Evolutionary conservation across 805 yeast genomes (phyloP).

Genomic region (Candida koratica): DNA sequence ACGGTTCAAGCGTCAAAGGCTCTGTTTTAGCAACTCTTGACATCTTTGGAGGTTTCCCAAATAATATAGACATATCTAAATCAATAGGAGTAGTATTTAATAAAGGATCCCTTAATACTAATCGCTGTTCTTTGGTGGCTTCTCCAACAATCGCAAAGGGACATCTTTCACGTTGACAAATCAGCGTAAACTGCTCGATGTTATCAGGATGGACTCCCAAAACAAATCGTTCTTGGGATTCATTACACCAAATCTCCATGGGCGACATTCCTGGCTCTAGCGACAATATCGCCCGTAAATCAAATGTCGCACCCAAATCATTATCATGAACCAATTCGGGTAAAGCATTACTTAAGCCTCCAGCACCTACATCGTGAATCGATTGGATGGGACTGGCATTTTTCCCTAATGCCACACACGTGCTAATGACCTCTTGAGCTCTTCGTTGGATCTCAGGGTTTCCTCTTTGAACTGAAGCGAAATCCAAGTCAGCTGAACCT

Average conservation of each 20-base stretch:
- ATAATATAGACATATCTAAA: constrained; percentile 88
- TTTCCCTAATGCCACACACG: constrained; percentile 80
- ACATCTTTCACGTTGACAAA: constrained; percentile 94
- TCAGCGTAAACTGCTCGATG: constrained; percentile 62
- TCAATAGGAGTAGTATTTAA: constrained; percentile 87
- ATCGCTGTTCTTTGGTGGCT: constrained; percentile 83
- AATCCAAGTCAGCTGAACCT: constrained; percentile 93
- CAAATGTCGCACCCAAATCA: constrained; percentile 89
- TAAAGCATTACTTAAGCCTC: constrained; percentile 94
- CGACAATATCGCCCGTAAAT: constrained; percentile 82
- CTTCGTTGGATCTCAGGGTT: constrained; percentile 99
- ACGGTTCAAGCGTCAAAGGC: constrained; percentile 47
- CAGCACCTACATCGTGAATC: constrained; percentile 99
- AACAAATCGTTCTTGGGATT: constrained; percentile 97
- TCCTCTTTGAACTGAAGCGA: constrained; percentile 98
- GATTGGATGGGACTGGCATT: constrained; percentile 76
- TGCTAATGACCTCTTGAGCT: constrained; percentile 95
- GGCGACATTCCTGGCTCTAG: constrained; percentile 99
- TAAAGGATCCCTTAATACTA: constrained; percentile 74
- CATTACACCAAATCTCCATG: constrained; percentile 99
- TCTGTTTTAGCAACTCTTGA: constrained; percentile 67
- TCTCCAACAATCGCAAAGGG: constrained; percentile 94
- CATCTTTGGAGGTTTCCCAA: constrained; percentile 97
- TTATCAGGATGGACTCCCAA: constrained; percentile 84
- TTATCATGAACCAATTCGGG: constrained; percentile 98